Base-by-base conservation (phyloP, 495 filamentous ascomycete species). In the Neurospora africana region DNA sequence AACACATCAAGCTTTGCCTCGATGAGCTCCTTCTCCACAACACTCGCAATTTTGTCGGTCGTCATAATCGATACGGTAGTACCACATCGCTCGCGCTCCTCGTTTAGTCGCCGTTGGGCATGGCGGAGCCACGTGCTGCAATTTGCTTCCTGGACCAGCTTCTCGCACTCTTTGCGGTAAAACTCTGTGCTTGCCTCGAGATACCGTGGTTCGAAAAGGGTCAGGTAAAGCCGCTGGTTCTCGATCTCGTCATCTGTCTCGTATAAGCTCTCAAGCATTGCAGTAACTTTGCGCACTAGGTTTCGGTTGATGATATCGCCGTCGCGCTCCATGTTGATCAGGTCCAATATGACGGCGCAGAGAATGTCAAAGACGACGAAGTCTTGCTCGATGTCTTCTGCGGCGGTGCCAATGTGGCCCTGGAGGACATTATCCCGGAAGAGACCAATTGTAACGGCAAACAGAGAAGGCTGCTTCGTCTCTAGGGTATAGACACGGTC, bases 251-350 rank as follows among this genome's bases (percentile, higher is more conserved):
- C 85, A 40, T 91, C 86, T 0, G 89, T 91, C 78, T 96, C 92
- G 78, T 97, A 96, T 0, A 99, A 86, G 38, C 88, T 88, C 78
- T 98, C 95, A 4, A 99, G 84, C 94, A 98, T 98, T 74, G 92
- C 90, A 1, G 93, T 86, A 79, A 92, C 93, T 36, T 92, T 90
- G 74, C 93, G 91, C 58, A 98, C 88, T 9, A 97, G 84, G 35
- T 88, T 86, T 74, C 91, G 91, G 78, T 98, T 91, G 72, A 98
- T 94, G 11, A 93, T 89, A 74, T 98, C 93, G 15, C 94, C 96
- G 47, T 92, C 91, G 36, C 96, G 85, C 76, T 98, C 95, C 87
- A 97, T 91, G 68, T 92, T 90, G 71, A 99, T 91, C 84, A 97
- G 92, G 74, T 97, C 94, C 0, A 98, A 85, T 39, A 97, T 86